Percentiles rank a stretch among this genome's conserved stretches.
Evolutionary conservation across 257 asterid species (phyloP).

Genomic region (Salvia miltiorrhiza): DNA sequence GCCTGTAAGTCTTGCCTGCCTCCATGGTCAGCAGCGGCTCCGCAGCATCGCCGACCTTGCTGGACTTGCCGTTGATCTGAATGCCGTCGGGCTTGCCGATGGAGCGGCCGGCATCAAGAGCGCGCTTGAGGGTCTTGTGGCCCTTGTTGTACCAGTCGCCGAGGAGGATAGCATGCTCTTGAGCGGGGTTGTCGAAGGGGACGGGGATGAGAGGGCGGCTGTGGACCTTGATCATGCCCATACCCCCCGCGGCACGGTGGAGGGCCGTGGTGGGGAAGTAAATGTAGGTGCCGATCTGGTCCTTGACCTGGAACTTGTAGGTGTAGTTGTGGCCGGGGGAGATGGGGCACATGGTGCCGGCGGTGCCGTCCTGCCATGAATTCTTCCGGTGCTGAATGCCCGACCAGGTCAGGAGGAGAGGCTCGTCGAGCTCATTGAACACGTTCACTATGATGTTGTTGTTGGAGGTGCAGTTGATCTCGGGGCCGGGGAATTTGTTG

Average conservation of each 20-base stretch:
- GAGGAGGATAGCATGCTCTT: conserved; percentile 29
- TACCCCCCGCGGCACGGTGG: conserved; percentile 48
- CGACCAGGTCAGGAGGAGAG: conserved; percentile 44
- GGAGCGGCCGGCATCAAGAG: conserved; percentile 44
- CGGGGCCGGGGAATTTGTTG: conserved; percentile 48
- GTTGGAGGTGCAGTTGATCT: conserved; percentile 56
- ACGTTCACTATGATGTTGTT: conserved; percentile 57
- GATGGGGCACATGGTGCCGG: conserved; percentile 59
- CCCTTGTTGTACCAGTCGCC: conserved; percentile 64
- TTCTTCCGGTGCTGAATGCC: conserved; percentile 56
- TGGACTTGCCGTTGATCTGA: conserved; percentile 47
- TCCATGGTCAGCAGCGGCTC: conserved; percentile 40
- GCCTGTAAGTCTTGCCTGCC: conserved; percentile 48
- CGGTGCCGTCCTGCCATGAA: conserved; percentile 58
- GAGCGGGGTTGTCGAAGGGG: conserved; percentile 41
- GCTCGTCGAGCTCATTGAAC: conserved; percentile 49
- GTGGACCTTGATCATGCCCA: conserved; percentile 49
- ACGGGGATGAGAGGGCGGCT: conserved; percentile 57
- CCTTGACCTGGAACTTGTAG: conserved; percentile 53
- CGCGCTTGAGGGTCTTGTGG: conserved; percentile 37
- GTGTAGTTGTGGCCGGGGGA: conserved; percentile 50
- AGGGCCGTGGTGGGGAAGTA: conserved; percentile 54
- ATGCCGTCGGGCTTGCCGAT: conserved; percentile 53
- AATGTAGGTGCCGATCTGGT: conserved; percentile 44
- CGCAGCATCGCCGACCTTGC: conserved; percentile 28